phyloP scores from a whole-genome alignment of 139 green algal species.

The Tetradesmus obliquus region DNA sequence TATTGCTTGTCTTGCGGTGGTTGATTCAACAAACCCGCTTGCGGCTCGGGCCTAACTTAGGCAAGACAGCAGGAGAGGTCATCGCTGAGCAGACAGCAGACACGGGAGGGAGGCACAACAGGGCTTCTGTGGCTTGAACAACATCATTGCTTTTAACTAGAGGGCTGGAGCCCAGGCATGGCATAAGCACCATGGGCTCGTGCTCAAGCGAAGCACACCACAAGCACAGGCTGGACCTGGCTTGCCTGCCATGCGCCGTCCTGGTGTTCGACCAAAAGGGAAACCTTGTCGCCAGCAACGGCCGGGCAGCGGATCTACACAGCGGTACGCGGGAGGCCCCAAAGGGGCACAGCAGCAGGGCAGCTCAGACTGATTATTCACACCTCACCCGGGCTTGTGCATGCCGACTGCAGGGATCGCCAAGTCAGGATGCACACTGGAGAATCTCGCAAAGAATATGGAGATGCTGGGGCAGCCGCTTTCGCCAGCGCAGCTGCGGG shows the following conservation, averaged over 20 bases:
- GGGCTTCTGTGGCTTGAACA: not conserved
- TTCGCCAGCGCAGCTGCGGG: conserved; percentile 1
- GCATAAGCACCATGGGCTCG: not conserved
- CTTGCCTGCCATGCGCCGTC: conserved; percentile 30
- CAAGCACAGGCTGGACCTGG: conserved; percentile 12
- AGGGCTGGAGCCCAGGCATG: not conserved
- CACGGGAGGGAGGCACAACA: not conserved
- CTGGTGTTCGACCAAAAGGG: conserved; percentile 29
- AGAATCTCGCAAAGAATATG: not conserved
- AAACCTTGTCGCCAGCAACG: conserved; percentile 17
- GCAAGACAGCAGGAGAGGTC: not conserved
- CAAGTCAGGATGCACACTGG: not conserved
- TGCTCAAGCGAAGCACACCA: conserved; percentile 5
- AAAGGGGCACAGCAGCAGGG: not conserved
- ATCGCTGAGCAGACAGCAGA: not conserved
- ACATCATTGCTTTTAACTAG: not conserved
- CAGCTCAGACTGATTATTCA: not conserved
- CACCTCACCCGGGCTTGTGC: not conserved
- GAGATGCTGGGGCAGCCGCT: conserved; percentile 24
- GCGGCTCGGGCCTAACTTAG: not conserved
- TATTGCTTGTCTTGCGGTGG: not conserved
- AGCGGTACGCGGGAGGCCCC: not conserved
- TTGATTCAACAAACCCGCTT: not conserved
- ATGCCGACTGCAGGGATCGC: not conserved
- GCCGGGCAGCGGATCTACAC: conserved; percentile 25